A percentile compares a stretch with the other conserved stretches of the same genome.
phyloP scores from a whole-genome alignment of 2,329 filamentous ascomycete species.

The Exophiala dermatitidis region DNA sequence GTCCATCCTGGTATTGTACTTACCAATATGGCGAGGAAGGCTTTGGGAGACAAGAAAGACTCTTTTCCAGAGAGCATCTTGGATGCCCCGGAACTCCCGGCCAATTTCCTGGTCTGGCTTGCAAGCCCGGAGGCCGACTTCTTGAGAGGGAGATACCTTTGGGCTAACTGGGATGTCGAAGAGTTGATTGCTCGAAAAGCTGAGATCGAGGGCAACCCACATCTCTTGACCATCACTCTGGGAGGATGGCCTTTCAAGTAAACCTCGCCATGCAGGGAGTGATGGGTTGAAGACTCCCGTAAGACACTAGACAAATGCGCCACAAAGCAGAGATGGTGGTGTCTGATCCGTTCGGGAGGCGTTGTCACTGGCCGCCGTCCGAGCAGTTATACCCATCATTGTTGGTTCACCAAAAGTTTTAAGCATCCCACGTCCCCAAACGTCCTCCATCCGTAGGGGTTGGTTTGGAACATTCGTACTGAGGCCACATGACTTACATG shows the following conservation, averaged over 20 bases:
- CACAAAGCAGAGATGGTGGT: too few species aligned
- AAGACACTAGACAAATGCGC: not conserved
- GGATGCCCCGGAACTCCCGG: constrained; percentile 23
- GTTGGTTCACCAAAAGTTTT: too few species aligned
- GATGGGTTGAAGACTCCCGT: too few species aligned
- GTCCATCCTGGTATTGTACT: constrained; percentile 37
- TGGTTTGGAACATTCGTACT: too few species aligned
- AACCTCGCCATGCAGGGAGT: too few species aligned
- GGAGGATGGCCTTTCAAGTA: constrained; percentile 20
- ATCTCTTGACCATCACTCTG: constrained; percentile 15
- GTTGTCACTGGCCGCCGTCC: too few species aligned
- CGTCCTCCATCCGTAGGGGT: too few species aligned
- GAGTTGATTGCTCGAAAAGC: constrained; percentile 37
- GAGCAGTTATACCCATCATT: too few species aligned
- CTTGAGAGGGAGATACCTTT: constrained; percentile 35
- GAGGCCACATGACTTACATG: too few species aligned
- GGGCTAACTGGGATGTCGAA: constrained; percentile 39
- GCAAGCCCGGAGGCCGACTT: constrained; percentile 35
- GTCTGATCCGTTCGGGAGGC: too few species aligned
- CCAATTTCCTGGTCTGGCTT: constrained; percentile 34
- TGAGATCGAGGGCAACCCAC: constrained; percentile 29
- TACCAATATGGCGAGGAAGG: constrained; percentile 30
- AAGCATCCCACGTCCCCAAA: too few species aligned
- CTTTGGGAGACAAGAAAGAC: constrained; percentile 9
- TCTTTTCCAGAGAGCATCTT: constrained; percentile 20